These are phyloP conservation scores for Fusarium sp. DNA, from an alignment of 2,329 filamentous ascomycete species.

Conservation along the genomic window DNA sequence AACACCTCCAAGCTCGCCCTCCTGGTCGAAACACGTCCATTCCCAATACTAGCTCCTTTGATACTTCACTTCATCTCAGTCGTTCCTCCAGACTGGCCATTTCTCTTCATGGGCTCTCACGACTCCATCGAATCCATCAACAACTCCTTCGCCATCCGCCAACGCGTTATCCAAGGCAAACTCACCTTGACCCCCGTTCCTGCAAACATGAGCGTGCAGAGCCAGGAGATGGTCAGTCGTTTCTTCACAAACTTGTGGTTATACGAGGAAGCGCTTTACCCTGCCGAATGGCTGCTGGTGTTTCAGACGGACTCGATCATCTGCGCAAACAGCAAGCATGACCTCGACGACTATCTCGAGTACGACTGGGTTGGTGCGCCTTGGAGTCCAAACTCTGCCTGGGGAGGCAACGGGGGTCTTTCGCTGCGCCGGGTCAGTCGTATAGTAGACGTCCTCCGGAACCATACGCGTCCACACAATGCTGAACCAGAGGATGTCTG, in stretches of 20 bases:
- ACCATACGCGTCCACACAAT: conserved; percentile 56
- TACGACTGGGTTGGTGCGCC: conserved; percentile 67
- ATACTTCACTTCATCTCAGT: conserved; percentile 67
- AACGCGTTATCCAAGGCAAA: conserved; percentile 56
- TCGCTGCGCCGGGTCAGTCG: conserved; percentile 63
- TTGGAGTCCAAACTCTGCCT: conserved; percentile 55
- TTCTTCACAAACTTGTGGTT: conserved; percentile 64
- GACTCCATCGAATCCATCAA: conserved; percentile 59
- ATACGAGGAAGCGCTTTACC: conserved; percentile 59
- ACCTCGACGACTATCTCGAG: conserved; percentile 61
- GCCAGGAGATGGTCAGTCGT: conserved; percentile 63
- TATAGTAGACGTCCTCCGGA: conserved; percentile 62
- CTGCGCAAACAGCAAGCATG: conserved; percentile 61
- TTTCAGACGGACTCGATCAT: conserved; percentile 67
- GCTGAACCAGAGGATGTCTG: conserved; percentile 67
- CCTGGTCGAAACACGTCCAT: conserved; percentile 63
- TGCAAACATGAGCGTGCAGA: conserved; percentile 60
- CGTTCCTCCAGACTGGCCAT: conserved; percentile 67
- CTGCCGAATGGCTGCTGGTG: conserved; percentile 64
- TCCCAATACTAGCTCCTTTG: conserved; percentile 61
- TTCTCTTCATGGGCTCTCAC: conserved; percentile 64
- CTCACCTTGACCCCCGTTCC: conserved; percentile 64
- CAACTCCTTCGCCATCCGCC: conserved; percentile 56
- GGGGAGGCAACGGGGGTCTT: conserved; percentile 63
- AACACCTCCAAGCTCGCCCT: conserved; percentile 62